Evolutionary conservation across 1,139 yeast genomes (phyloP).

Genomic region (Meyerozyma guilliermondii): DNA sequence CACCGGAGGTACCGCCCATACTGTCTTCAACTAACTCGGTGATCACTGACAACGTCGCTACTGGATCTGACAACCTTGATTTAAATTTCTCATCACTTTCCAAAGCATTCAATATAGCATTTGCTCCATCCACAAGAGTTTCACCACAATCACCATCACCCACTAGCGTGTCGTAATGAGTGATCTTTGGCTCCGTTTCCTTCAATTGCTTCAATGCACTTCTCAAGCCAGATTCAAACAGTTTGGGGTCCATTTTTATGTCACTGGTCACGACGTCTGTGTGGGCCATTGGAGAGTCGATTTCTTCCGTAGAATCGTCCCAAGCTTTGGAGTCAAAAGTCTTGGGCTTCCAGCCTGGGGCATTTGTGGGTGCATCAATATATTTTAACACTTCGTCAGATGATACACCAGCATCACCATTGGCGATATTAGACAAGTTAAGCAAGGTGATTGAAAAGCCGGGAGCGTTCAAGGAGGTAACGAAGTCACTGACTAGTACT

Average conservation of each 20-base stretch:
- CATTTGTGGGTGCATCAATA: slow-evolving; percentile 67
- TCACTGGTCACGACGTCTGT: slow-evolving; percentile 21
- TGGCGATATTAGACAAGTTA: slow-evolving; percentile 46
- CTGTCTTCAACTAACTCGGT: slow-evolving; percentile 73
- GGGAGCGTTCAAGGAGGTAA: slow-evolving; percentile 86
- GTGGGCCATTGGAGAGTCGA: slow-evolving; percentile 31
- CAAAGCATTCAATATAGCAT: slow-evolving; percentile 57
- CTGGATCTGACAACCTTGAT: slow-evolving; percentile 48
- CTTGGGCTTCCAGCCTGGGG: slow-evolving; percentile 76
- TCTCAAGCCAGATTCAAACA: slow-evolving; percentile 34
- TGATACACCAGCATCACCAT: slow-evolving; percentile 28
- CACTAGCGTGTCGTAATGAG: slow-evolving; percentile 79
- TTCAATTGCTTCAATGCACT: slow-evolving; percentile 48
- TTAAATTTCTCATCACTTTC: slow-evolving; percentile 30
- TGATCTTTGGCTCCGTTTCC: slow-evolving; percentile 71
- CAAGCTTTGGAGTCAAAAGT: slow-evolving; percentile 20
- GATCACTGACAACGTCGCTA: slow-evolving; percentile 41
- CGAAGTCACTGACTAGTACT: slow-evolving; percentile 67
- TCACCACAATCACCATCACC: slow-evolving; percentile 99
- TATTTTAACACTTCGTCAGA: slow-evolving; percentile 34
- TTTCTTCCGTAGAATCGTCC: slow-evolving; percentile 12
- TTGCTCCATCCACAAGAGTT: slow-evolving; percentile 78
- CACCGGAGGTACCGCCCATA: slow-evolving; percentile 98
- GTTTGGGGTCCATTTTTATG: slow-evolving; percentile 37
- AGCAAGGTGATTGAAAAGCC: slow-evolving; percentile 80